Evolutionary conservation across 1,139 yeast species (phyloP).

Genomic region (Yamadazyma conglobata): DNA sequence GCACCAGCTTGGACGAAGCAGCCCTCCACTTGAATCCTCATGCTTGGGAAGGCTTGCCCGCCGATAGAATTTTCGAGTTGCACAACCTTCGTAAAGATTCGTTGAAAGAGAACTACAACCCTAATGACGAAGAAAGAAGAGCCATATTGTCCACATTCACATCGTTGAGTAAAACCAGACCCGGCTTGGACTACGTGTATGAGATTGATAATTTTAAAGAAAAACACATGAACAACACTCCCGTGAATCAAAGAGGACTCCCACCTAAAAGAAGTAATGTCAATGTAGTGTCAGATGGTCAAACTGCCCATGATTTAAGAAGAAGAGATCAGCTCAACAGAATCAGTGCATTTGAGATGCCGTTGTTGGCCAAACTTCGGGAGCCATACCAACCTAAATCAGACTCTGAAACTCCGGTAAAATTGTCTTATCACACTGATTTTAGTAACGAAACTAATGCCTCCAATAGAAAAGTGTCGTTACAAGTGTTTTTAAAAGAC

Average conservation of each 20-base stretch:
- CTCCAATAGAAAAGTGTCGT: constrained; percentile 65
- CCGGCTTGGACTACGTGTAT: constrained; percentile 41
- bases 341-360: constrained; percentile 88
- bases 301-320: constrained; percentile 36
- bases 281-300: constrained; percentile 36
- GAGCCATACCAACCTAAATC: constrained; percentile 53
- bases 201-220: constrained; percentile 47
- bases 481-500: constrained; percentile 51
- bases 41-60: constrained; percentile 66
- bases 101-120: constrained; percentile 56
- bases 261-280: constrained; percentile 42
- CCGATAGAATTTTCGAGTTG: constrained; percentile 57
- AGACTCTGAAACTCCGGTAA: constrained; percentile 49
- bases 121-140: constrained; percentile 46
- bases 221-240: constrained; percentile 43
- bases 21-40: constrained; percentile 54
- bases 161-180: constrained; percentile 29
- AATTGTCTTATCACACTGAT: constrained; percentile 69
- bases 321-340: constrained; percentile 56
- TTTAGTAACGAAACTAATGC: constrained; percentile 69
- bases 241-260: constrained; percentile 33
- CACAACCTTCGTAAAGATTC: constrained; percentile 56
- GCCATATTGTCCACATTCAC: constrained; percentile 44
- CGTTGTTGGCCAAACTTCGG: constrained; percentile 72
- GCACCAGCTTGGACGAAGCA: constrained; percentile 10